Base-by-base conservation (phyloP, 2,329 filamentous ascomycete species). In the Aspergillus clavatus region DNA sequence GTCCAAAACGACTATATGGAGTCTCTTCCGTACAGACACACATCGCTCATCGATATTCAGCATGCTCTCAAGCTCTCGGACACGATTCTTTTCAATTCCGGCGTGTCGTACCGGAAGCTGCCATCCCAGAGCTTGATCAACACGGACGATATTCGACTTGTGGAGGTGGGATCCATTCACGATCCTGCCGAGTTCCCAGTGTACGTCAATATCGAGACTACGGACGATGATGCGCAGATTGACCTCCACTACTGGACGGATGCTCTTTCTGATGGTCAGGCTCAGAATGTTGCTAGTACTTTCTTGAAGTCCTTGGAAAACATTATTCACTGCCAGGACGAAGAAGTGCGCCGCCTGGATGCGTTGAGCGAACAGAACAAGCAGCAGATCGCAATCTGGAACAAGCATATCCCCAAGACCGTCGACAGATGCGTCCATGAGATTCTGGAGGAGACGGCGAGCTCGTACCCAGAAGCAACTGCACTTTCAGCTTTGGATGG, bases 151-250 rank as follows among this genome's bases (percentile, higher is more conserved):
- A 63, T 75, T 1, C 54, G 60, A n/a, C 65, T 74, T 29, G 51
- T 62, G 1, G 69, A 73, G 57, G 51, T 59, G 19, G 58, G 59
- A n/a, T 56, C 60, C 3, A 69, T 70, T 24, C 62, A 75, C 45
- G 73, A 76, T 43, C 73, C 73, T 0, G 73, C 72, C 1, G 73
- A 76, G 53, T 73, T 74, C 48, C 67, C 69, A 1, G 61, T 76
- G 0, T 74, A 69, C 12, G 57, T 76, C 42, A 76, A 76, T 39
- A 70, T 76, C 16, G 73, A 76, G 47, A 67, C 72, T 2, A 64
- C 67, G 5, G 71, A 75, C n/a, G 58, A 59, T 3, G 52, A 60
- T 21, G 66, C 65, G 7, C 55, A 54, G 4, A 66, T 69, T 27
- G 66, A 66, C 26, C 46, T 71, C 10, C 70, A 67, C 48, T 72